Evolutionary conservation across 371 early-diverging fungal genomes (phyloP).

Genomic region (Cokeromyces recurvatus): DNA sequence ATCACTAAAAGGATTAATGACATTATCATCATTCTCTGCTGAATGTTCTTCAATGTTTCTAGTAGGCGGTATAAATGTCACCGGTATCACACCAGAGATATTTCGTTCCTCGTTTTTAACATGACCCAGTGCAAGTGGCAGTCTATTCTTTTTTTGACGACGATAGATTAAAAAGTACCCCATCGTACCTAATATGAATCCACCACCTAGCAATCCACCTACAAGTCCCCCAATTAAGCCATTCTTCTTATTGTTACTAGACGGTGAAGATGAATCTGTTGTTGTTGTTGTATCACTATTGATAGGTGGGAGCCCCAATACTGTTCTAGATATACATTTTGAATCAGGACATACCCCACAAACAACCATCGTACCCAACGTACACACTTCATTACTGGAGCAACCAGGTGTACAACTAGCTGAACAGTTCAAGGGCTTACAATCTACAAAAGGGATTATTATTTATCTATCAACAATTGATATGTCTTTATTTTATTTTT

Average conservation of each 20-base stretch:
- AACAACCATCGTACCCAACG: conserved; percentile 31
- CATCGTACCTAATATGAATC: conserved; percentile 16
- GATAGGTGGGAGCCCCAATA: conserved; percentile 17
- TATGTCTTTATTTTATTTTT: neutral
- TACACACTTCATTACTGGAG: conserved; percentile 23
- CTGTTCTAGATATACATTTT: conserved; percentile 25
- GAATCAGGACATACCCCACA: conserved; percentile 38
- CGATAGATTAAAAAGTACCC: conserved; percentile 9
- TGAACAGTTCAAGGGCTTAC: conserved; percentile 23
- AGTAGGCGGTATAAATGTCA: conserved; percentile 40
- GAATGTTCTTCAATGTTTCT: no score
- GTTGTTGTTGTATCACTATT: neutral
- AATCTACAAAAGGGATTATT: conserved; percentile 6
- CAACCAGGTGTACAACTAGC: conserved; percentile 29
- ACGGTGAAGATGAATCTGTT: conserved; percentile 6
- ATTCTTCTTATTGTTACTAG: neutral
- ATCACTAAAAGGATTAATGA: conserved; percentile 16
- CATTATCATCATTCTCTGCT: neutral
- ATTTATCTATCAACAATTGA: neutral
- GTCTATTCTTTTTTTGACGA: conserved; percentile 15
- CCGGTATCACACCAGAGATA: conserved; percentile 46
- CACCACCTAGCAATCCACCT: conserved; percentile 26
- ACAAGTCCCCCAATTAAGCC: conserved; percentile 40
- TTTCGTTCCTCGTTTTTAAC: conserved; percentile 2
- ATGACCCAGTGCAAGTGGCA: conserved; percentile 31